These are phyloP conservation scores for Babesia ovis DNA, from an alignment of 169 alveolate species.

Conservation along the genomic window DNA sequence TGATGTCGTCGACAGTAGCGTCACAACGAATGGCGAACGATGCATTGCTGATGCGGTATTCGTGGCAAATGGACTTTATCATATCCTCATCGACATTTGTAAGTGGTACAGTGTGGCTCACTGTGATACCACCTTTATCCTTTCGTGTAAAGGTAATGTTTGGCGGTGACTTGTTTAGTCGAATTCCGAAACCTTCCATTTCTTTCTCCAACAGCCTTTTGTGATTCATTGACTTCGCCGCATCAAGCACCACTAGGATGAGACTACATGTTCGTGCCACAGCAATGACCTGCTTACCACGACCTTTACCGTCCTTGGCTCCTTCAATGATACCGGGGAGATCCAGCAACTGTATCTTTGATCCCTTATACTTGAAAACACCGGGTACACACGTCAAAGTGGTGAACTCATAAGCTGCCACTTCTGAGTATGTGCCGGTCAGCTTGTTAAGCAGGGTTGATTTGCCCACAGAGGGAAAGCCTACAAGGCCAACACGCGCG, in stretches of 20 bases:
- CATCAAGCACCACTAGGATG: constrained; percentile 92
- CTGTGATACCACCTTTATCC: constrained; percentile 80
- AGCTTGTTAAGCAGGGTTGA: constrained; percentile 93
- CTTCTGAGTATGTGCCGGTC: constrained; percentile 96
- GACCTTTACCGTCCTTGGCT: constrained; percentile 98
- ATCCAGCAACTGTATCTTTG: constrained; percentile 94
- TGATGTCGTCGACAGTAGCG: constrained; percentile 96
- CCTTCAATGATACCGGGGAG: constrained; percentile 94
- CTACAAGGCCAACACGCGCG: constrained; percentile 98
- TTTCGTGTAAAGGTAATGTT: constrained; percentile 77
- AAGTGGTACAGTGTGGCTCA: constrained; percentile 84
- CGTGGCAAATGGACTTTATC: constrained; percentile 84
- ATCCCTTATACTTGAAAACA: constrained; percentile 88
- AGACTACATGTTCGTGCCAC: constrained; percentile 96
- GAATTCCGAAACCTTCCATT: constrained; percentile 96
- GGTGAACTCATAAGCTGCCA: constrained; percentile 98
- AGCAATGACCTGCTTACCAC: constrained; percentile 97
- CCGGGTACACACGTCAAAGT: constrained; percentile 99
- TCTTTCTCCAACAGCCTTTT: constrained; percentile 91
- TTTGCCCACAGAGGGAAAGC: constrained; percentile 99
- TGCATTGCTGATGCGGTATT: constrained; percentile 93
- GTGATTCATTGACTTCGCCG: constrained; percentile 91
- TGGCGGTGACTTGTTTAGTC: constrained; percentile 94
- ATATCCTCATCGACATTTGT: constrained; percentile 76
- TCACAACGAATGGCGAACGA: constrained; percentile 91